These are phyloP conservation scores for Aspergillus fijiensis DNA, from an alignment of 2,329 filamentous ascomycete species.

Conservation along the genomic window DNA sequence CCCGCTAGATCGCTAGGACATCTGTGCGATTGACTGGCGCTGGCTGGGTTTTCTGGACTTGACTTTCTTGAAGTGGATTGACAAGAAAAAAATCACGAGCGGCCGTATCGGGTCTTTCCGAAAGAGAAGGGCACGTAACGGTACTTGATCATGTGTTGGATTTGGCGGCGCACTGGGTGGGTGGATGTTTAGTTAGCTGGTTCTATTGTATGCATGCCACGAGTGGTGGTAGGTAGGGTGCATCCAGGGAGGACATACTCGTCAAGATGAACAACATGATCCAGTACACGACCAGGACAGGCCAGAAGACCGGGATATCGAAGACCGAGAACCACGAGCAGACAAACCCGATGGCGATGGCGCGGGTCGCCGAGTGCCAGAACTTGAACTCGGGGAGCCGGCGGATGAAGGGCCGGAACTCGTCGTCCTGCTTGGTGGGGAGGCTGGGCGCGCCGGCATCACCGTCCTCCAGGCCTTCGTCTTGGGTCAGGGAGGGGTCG, in stretches of 20 bases:
- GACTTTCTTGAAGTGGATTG: neutral
- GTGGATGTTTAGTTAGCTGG: slow-evolving; percentile 13
- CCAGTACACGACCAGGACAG: slow-evolving; percentile 97
- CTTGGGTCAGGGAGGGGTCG: slow-evolving; percentile 91
- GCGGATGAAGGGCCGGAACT: slow-evolving; percentile 96
- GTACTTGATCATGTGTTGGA: slow-evolving; percentile 99
- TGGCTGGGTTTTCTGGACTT: neutral
- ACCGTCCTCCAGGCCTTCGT: slow-evolving; percentile 96
- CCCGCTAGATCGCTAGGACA: neutral
- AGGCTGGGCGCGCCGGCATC: slow-evolving; percentile 65
- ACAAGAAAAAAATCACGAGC: slow-evolving; percentile 27
- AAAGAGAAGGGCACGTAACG: slow-evolving; percentile 93
- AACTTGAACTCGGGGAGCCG: slow-evolving; percentile 99
- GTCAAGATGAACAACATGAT: slow-evolving; percentile 93
- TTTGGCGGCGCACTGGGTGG: slow-evolving; percentile 86
- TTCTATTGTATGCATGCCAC: neutral
- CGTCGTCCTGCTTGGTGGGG: slow-evolving; percentile 93
- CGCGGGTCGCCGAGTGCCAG: slow-evolving; percentile 93
- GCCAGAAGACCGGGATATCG: slow-evolving; percentile 98
- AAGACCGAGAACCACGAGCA: slow-evolving; percentile 95
- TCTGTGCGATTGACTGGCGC: neutral
- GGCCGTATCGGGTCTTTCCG: slow-evolving; percentile 77
- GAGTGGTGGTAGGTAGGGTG: neutral
- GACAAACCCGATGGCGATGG: slow-evolving; percentile 75
- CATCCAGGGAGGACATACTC: slow-evolving; percentile 61